These are phyloP conservation scores for Rhizopogon vesiculosus DNA, from an alignment of 768 basidiomycete species.

Conservation along the genomic window DNA sequence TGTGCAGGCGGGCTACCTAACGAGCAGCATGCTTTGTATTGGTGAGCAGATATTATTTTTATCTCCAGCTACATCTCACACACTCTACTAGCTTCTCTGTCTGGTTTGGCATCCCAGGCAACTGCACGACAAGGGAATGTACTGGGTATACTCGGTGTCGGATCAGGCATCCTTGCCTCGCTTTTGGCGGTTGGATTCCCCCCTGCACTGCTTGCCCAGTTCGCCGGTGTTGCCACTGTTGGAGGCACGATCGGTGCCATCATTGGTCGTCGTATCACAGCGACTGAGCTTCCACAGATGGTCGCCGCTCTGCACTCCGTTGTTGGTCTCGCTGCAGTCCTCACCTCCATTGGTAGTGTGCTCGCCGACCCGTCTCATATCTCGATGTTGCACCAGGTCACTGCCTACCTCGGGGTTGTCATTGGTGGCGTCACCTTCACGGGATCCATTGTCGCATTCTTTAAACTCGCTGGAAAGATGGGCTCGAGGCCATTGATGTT, in stretches of 20 bases:
- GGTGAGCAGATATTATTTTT: constrained; percentile 32
- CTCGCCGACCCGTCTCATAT: constrained; percentile 66
- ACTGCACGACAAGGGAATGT: constrained; percentile 87
- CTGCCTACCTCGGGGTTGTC: constrained; percentile 82
- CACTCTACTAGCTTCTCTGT: constrained; percentile 56
- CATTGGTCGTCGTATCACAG: constrained; percentile 79
- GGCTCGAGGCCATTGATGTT: constrained; percentile 66
- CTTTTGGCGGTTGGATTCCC: constrained; percentile 82
- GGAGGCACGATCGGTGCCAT: constrained; percentile 67
- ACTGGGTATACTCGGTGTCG: constrained; percentile 83
- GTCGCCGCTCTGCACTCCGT: constrained; percentile 82
- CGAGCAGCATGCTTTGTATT: constrained; percentile 84
- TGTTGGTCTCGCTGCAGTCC: constrained; percentile 84
- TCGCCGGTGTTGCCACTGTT: constrained; percentile 70
- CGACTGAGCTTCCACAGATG: constrained; percentile 85
- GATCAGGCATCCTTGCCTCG: constrained; percentile 76
- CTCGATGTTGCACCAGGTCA: constrained; percentile 70
- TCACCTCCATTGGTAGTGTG: constrained; percentile 83
- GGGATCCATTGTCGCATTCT: constrained; percentile 84
- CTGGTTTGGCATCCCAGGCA: constrained; percentile 71
- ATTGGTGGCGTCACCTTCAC: constrained; percentile 91
- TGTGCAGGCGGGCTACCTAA: constrained; percentile 83
- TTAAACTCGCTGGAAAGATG: constrained; percentile 83
- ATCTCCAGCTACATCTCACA: background rate
- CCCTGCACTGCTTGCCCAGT: constrained; percentile 69